These are phyloP conservation scores for Heliamphora exappendiculata DNA, from an alignment of 148 eudicot species.

Conservation along the genomic window DNA sequence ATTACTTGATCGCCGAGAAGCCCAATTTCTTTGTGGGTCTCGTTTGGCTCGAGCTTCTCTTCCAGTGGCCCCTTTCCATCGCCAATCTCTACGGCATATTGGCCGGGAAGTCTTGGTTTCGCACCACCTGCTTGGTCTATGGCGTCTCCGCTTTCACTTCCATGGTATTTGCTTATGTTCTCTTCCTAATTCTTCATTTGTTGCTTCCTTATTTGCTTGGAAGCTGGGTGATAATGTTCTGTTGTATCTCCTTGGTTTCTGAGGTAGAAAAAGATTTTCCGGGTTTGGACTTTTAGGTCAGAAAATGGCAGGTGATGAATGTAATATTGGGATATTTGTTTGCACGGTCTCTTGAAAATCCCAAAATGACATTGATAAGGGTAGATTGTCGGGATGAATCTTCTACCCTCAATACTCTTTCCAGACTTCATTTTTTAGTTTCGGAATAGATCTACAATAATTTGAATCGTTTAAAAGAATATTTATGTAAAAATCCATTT, in stretches of 20 bases:
- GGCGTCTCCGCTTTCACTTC: slow-evolving; percentile 32
- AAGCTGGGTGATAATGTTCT: background rate
- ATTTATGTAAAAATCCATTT: too few relatives aligned
- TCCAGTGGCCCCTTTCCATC: slow-evolving; percentile 42
- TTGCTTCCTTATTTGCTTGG: background rate
- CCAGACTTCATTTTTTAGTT: too few relatives aligned
- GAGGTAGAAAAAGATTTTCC: background rate
- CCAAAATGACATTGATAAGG: background rate
- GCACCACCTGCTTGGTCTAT: slow-evolving; percentile 38
- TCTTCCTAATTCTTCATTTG: background rate
- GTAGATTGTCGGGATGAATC: too few relatives aligned
- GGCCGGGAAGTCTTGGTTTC: slow-evolving; percentile 33
- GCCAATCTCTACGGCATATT: slow-evolving; percentile 26
- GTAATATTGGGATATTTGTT: background rate
- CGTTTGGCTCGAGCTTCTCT: slow-evolving; percentile 39
- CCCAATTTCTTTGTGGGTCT: slow-evolving; percentile 46
- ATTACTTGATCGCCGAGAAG: slow-evolving; percentile 34
- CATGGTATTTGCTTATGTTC: slow-evolving; percentile 22
- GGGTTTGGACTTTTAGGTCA: too few relatives aligned
- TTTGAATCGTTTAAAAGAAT: too few relatives aligned
- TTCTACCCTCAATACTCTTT: too few relatives aligned
- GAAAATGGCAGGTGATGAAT: background rate
- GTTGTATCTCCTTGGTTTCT: background rate
- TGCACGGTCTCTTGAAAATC: background rate
- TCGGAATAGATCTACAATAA: too few relatives aligned